Percentiles rank a stretch among this genome's conserved stretches.
Evolutionary conservation across 805 yeast species (phyloP).

Genomic region (Wickerhamomyces alni): DNA sequence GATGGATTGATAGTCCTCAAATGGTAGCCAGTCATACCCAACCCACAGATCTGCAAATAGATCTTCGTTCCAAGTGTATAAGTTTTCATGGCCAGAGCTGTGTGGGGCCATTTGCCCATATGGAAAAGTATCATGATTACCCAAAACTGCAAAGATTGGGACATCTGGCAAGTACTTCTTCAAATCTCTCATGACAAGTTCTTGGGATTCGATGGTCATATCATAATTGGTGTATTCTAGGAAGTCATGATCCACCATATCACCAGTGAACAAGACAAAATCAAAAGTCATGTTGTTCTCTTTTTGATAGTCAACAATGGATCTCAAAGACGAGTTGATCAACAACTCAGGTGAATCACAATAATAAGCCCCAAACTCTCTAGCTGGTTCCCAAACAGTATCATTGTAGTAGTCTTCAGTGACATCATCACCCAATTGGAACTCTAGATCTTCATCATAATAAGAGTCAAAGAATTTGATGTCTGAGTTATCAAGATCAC

Average conservation of each 20-base stretch:
- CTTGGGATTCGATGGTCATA: slow-evolving; percentile 48
- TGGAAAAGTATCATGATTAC: slow-evolving; percentile 72
- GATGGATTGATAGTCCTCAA: slow-evolving; percentile 10
- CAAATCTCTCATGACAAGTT: slow-evolving; percentile 43
- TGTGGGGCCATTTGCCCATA: slow-evolving; percentile 58
- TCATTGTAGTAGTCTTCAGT: slow-evolving; percentile 26
- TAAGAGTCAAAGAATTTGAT: slow-evolving; percentile 25
- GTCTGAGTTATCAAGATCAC: slow-evolving; percentile 13
- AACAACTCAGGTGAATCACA: slow-evolving; percentile 66
- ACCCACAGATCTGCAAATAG: slow-evolving; percentile 44
- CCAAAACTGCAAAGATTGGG: slow-evolving; percentile 58
- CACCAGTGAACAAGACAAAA: slow-evolving; percentile 68
- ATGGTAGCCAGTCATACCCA: slow-evolving; percentile 36
- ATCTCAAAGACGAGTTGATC: slow-evolving; percentile 49
- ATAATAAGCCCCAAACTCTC: slow-evolving; percentile 51
- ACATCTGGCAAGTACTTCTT: slow-evolving; percentile 41
- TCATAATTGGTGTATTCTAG: slow-evolving; percentile 39
- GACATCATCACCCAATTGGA: slow-evolving; percentile 27
- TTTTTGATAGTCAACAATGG: slow-evolving; percentile 31
- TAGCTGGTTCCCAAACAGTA: slow-evolving; percentile 45
- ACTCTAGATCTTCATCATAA: slow-evolving; percentile 24
- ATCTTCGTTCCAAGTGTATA: slow-evolving; percentile 42
- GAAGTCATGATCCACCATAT: slow-evolving; percentile 64
- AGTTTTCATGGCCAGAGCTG: slow-evolving; percentile 35
- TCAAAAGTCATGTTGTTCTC: slow-evolving; percentile 37